These are phyloP conservation scores for Phytopythium mirpurense DNA, from an alignment of 352 stramenopile species.

Conservation along the genomic window DNA sequence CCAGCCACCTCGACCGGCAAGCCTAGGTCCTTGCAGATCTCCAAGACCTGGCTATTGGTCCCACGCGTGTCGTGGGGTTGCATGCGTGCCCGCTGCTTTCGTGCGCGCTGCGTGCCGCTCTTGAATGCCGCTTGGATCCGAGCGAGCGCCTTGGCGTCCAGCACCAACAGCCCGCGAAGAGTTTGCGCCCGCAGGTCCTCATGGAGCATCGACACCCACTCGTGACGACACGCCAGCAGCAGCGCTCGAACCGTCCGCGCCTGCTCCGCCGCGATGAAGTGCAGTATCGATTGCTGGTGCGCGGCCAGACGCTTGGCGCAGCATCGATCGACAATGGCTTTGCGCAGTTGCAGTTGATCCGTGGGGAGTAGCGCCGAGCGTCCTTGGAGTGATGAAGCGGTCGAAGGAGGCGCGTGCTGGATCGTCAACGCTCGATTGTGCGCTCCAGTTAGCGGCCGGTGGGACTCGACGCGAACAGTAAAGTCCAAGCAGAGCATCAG, in stretches of 20 bases:
- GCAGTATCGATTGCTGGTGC: neutral
- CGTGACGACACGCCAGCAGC: constrained; percentile 1
- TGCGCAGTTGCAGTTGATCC: too few relatives aligned
- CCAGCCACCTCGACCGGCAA: neutral
- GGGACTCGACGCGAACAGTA: neutral
- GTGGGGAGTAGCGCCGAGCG: too few relatives aligned
- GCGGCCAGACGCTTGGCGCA: neutral
- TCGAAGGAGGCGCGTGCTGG: neutral
- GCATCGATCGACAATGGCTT: neutral
- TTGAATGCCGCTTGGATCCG: constrained; percentile 20
- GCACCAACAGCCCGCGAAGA: constrained; percentile 32
- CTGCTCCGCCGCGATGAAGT: neutral
- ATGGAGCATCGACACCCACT: constrained; percentile 52
- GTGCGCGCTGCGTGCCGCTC: constrained; percentile 14
- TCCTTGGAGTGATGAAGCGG: neutral
- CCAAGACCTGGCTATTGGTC: constrained; percentile 17
- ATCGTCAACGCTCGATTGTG: neutral
- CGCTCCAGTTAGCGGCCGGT: too few relatives aligned
- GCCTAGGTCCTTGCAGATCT: constrained; percentile 27
- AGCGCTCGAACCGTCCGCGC: neutral
- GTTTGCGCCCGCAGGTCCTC: constrained; percentile 43
- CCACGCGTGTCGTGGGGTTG: too few relatives aligned
- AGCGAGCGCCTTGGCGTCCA: constrained; percentile 32
- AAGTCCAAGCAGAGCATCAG: constrained; percentile 8
- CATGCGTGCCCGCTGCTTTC: constrained; percentile 6